Evolutionary conservation across 306 rosid genomes (phyloP).

Genomic region (Sindora glabra): DNA sequence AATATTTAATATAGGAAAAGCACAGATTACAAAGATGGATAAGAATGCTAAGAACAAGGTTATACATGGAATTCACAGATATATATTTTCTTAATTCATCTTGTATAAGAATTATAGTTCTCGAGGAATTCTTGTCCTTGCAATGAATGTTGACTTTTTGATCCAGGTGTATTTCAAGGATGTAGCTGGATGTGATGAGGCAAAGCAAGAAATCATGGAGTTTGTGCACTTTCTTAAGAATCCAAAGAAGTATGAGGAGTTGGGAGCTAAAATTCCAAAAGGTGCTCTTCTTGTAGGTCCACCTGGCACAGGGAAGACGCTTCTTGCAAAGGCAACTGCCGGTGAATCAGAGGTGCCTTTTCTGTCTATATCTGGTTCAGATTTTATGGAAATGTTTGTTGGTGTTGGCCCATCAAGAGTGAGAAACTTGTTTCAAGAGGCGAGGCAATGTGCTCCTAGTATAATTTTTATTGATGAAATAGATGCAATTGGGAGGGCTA

Average conservation of each 20-base stretch:
- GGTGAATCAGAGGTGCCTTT: conserved; percentile 58
- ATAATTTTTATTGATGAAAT: conserved; percentile 58
- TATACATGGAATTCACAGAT: neutral
- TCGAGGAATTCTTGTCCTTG: neutral
- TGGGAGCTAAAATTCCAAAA: conserved; percentile 60
- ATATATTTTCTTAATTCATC: too few relatives aligned
- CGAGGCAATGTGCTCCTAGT: conserved; percentile 66
- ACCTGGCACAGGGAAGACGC: conserved; percentile 66
- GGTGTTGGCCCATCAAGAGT: conserved; percentile 61
- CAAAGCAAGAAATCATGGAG: too few relatives aligned
- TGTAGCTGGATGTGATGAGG: conserved; percentile 65
- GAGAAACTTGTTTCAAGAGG: conserved; percentile 55
- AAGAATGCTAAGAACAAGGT: conserved; percentile 58
- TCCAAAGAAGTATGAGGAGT: conserved; percentile 50
- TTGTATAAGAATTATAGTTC: too few relatives aligned
- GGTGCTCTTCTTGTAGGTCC: conserved; percentile 62
- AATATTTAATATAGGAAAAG: conserved; percentile 51
- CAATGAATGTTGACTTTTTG: too few relatives aligned
- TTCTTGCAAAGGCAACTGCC: conserved; percentile 61
- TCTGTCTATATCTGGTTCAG: conserved; percentile 51
- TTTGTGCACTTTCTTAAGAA: too few relatives aligned
- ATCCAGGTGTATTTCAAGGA: conserved; percentile 44
- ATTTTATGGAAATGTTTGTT: conserved; percentile 62
- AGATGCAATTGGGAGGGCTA: conserved; percentile 62
- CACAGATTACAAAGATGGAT: conserved; percentile 45